Base-by-base conservation (phyloP, 2,329 filamentous ascomycete species). In the Penicillium sp. region DNA sequence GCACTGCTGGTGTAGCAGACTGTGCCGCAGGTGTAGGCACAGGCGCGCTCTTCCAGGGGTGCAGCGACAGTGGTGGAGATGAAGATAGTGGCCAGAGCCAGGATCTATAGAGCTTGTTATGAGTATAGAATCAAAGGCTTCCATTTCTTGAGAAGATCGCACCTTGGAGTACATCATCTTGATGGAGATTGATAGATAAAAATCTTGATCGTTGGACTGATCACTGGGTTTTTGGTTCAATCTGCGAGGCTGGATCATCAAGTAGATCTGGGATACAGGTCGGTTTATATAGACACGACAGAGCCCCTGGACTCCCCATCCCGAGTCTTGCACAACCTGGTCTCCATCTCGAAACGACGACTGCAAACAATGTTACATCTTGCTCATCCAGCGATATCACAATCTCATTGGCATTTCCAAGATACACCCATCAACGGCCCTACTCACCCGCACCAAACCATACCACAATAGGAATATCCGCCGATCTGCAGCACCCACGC, bases 21-120 rank as follows among this genome's bases (percentile, higher is more conserved):
- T 55, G 73, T 79, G 58, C 85, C 85, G 72, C 87, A 88, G 52
- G 80, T 81, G 43, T 82, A 78, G 73, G 76, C 75, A 69, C 83
- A 79, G 70, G 76, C 63, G 26, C 75, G 68, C 48, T 79, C 26
- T 8, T 75, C 1, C 8, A 33, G 52, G 13, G 76, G 72, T 16
- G 68, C 69, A 25, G 73, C 70, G 52, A 73, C 28, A 25, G 65
- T 35, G 19, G 60, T 55, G n/a, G 66, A 52, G 22, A 73, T 46
- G 58, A 74, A 60, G 55, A 74, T 57, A 42, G 64, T 54, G n/a
- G 64, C 46, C 6, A 68, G 16, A 10, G 61, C 57, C 52, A 69
- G 53, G 49, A 68, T 19, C 70, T 71, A 14, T 8, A 25, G 28
- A 25, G 60, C 38, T 62, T 38, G 2, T 14, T 58, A 30, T 48